Conservation (phyloP, 495 filamentous ascomycete genomes). For the Penicillium psychrofluorescens region DNA sequence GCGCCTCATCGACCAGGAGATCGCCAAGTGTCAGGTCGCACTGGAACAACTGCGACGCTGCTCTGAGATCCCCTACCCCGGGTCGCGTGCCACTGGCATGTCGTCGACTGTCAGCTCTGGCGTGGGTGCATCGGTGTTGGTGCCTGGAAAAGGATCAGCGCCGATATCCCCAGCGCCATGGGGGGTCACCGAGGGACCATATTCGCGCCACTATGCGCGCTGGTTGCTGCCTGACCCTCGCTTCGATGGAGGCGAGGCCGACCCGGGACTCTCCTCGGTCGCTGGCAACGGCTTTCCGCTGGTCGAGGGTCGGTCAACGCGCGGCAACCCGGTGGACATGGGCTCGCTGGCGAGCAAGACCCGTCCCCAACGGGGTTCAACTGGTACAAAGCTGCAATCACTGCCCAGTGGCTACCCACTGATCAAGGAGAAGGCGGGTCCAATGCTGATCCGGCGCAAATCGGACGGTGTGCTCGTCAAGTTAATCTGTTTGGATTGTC, state of each 20-base stretch:
- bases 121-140: slow-evolving; percentile 57
- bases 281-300: slow-evolving; percentile 25
- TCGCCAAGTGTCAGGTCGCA: slow-evolving; percentile 92
- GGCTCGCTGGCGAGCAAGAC: slow-evolving; percentile 48
- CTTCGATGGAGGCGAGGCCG: slow-evolving; percentile 64
- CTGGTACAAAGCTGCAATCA: slow-evolving; percentile 58
- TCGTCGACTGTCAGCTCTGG: slow-evolving; percentile 61
- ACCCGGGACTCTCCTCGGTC: slow-evolving; percentile 19
- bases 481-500: slow-evolving; percentile 82
- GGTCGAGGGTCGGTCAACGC: slow-evolving; percentile 61
- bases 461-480: slow-evolving; percentile 60
- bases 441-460: slow-evolving; percentile 53
- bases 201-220: slow-evolving; percentile 84
- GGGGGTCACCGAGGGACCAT: slow-evolving; percentile 86
- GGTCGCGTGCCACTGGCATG: slow-evolving; percentile 53
- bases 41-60: slow-evolving; percentile 92
- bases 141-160: slow-evolving; percentile 48
- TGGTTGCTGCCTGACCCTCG: slow-evolving; percentile 86
- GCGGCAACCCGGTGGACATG: slow-evolving; percentile 59
- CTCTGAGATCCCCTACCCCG: slow-evolving; percentile 80
- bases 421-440: slow-evolving; percentile 57
- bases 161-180: slow-evolving; percentile 68
- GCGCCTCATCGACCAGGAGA: slow-evolving; percentile 88
- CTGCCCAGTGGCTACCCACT: slow-evolving; percentile 65
- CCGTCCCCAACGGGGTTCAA: slow-evolving; percentile 53